Evolutionary conservation across 192 early-diverging fungal genomes (phyloP).

Genomic region (Coemansia sp.): DNA sequence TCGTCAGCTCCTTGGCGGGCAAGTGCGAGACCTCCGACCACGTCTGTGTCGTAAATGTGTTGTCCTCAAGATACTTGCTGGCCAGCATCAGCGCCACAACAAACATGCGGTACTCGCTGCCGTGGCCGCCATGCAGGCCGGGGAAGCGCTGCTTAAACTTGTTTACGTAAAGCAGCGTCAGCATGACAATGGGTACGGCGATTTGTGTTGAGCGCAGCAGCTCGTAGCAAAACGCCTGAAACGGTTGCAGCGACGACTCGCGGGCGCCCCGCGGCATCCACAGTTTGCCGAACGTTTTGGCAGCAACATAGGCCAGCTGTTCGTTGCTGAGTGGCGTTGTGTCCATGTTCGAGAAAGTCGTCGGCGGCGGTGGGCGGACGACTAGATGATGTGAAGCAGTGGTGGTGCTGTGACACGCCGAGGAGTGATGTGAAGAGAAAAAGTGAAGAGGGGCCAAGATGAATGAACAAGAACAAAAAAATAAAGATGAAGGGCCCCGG

Average conservation of each 20-base stretch:
- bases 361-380: background rate
- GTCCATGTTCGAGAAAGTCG: constrained; percentile 18
- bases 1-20: constrained; percentile 75
- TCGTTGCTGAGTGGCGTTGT: constrained; percentile 33
- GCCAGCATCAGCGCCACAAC: constrained; percentile 83
- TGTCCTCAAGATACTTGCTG: constrained; percentile 87
- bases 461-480: background rate
- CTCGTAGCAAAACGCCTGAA: constrained; percentile 49
- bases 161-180: constrained; percentile 49
- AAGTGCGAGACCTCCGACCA: constrained; percentile 87
- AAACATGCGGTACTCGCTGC: constrained; percentile 81
- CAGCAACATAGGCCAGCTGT: constrained; percentile 45
- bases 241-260: constrained; percentile 36
- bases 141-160: constrained; percentile 43
- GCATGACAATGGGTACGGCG: constrained; percentile 50
- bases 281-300: constrained; percentile 40
- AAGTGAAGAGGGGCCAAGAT: background rate
- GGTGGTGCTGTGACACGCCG: background rate
- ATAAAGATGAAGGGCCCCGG: constrained; percentile 1
- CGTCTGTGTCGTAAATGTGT: constrained; percentile 87
- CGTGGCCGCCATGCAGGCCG: constrained; percentile 45
- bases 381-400: background rate
- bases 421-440: background rate
- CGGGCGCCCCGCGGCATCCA: constrained; percentile 39
- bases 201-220: constrained; percentile 54